Conservation (phyloP, 176 grass and related monocot genomes). For the Alloteropsis semialata region DNA sequence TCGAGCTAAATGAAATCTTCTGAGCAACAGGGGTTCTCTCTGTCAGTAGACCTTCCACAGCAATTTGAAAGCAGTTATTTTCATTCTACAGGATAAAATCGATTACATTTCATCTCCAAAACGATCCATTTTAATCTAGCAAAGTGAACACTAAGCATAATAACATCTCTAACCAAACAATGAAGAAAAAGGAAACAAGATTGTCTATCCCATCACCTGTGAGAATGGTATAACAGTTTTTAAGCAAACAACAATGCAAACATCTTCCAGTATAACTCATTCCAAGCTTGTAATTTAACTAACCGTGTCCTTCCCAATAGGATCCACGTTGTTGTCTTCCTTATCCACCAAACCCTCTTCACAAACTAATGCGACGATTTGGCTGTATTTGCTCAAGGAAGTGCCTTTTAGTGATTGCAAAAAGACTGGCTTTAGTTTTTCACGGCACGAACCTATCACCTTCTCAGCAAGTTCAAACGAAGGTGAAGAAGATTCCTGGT, state of each 20-base stretch:
- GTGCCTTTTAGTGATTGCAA: constrained; percentile 44
- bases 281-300: constrained; percentile 33
- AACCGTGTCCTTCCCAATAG: constrained; percentile 52
- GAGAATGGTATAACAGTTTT: not conserved
- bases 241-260: constrained; percentile 9
- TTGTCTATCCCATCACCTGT: not conserved
- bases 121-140: not conserved
- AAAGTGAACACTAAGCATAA: not conserved
- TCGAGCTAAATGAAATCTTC: too few species aligned
- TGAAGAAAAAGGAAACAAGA: not conserved
- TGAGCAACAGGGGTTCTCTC: too few species aligned
- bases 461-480: constrained; percentile 73
- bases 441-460: constrained; percentile 64
- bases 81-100: constrained; percentile 15
- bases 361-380: constrained; percentile 59
- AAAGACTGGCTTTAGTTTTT: constrained; percentile 72
- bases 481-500: constrained; percentile 60
- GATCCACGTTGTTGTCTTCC: constrained; percentile 56
- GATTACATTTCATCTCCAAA: constrained; percentile 33
- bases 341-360: constrained; percentile 38
- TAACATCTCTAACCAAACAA: not conserved
- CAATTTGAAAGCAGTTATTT: not conserved
- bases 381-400: constrained; percentile 51
- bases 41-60: too few species aligned
- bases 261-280: not conserved